A percentile compares a stretch with the other conserved stretches of the same genome.
Conservation (phyloP, 768 basidiomycete species). For the Pleurotus pulmonarius region DNA sequence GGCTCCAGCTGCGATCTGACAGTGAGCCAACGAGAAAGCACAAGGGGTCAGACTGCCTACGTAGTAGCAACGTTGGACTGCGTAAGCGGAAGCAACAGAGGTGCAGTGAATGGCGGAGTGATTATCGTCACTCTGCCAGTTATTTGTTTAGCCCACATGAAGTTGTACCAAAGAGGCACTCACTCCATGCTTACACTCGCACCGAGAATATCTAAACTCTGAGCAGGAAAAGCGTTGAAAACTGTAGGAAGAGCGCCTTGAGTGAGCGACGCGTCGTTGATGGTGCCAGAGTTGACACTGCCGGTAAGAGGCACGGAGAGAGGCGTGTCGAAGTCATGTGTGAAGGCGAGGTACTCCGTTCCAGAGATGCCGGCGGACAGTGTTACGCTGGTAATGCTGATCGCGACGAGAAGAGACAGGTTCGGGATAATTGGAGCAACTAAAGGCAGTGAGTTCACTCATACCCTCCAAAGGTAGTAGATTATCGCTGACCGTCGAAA, state of each 20-base stretch:
- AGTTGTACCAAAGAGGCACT: background rate
- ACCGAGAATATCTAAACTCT: background rate
- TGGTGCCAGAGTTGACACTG: background rate
- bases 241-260: background rate
- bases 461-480: too few relatives aligned
- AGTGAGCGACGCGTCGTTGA: background rate
- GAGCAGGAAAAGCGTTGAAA: background rate
- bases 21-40: too few relatives aligned
- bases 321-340: background rate
- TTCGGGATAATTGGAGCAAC: background rate
- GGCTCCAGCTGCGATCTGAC: background rate
- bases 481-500: conserved; percentile 2
- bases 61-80: background rate
- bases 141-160: too few relatives aligned
- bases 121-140: background rate
- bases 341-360: background rate
- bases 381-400: background rate
- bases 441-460: background rate
- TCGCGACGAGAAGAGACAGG: background rate
- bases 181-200: background rate
- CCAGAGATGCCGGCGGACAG: background rate
- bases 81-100: background rate
- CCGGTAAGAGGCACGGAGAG: background rate
- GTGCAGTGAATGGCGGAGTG: background rate
- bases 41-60: background rate